These are phyloP conservation scores for Eucalyptus regnans DNA, from an alignment of 345 rosid genomes.

Conservation along the genomic window DNA sequence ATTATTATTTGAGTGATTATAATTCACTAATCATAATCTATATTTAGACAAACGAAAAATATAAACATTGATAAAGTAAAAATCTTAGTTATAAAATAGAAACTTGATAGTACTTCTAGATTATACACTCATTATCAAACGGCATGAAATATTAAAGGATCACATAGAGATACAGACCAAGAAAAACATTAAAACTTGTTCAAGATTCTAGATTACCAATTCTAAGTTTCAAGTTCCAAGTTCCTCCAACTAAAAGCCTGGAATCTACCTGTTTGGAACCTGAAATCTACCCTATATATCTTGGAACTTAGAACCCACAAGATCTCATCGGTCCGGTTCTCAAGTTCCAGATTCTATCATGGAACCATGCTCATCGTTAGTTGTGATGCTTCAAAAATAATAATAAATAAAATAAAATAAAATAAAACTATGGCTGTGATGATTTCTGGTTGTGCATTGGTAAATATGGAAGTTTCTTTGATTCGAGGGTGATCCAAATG, in stretches of 20 bases:
- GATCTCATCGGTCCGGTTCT: rapidly evolving
- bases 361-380: too few species aligned
- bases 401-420: too few species aligned
- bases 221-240: too few species aligned
- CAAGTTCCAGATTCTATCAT: rapidly evolving
- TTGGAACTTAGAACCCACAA: rapidly evolving
- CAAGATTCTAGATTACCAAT: too few species aligned
- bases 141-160: rapidly evolving
- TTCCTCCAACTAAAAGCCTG: rapidly evolving
- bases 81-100: too few species aligned
- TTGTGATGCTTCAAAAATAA: too few species aligned
- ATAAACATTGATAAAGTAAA: too few species aligned
- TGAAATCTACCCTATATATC: rapidly evolving
- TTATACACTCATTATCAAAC: rapidly evolving
- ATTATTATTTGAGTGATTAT: too few species aligned
- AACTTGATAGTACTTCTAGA: rapidly evolving
- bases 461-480: not conserved
- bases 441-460: rapidly evolving
- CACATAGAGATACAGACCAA: rapidly evolving
- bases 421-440: too few species aligned
- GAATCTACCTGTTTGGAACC: rapidly evolving
- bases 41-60: too few species aligned
- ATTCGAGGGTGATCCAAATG: not conserved
- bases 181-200: too few species aligned
- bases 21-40: too few species aligned